These are phyloP conservation scores for Pulveroboletus sp. DNA, from an alignment of 768 basidiomycete genomes.

Conservation along the genomic window DNA sequence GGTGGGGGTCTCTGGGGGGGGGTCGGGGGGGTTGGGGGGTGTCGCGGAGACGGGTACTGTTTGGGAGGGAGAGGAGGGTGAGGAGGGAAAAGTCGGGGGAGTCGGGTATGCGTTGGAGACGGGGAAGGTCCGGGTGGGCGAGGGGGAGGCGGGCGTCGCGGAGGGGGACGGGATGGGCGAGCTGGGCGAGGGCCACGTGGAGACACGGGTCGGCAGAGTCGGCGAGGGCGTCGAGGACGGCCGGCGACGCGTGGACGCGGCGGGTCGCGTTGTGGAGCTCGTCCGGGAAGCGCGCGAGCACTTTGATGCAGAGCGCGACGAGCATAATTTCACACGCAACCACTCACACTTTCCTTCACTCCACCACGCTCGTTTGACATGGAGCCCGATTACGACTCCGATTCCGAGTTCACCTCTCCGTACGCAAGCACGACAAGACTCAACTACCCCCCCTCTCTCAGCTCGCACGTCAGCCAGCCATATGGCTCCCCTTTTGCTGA, in stretches of 20 bases:
- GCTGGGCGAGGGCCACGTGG: constrained; percentile 60
- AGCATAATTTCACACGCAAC: constrained; percentile 20
- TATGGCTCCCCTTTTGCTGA: constrained; percentile 59
- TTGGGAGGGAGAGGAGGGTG: constrained; percentile 57
- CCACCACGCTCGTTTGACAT: constrained; percentile 28
- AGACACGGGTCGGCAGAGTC: constrained; percentile 47
- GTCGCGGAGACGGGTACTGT: constrained; percentile 57
- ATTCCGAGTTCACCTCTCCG: constrained; percentile 51
- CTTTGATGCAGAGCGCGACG: constrained; percentile 51
- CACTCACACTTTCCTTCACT: constrained; percentile 5
- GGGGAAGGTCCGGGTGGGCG: constrained; percentile 47
- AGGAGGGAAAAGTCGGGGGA: constrained; percentile 59
- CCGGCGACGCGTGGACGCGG: constrained; percentile 38
- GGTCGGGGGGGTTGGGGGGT: constrained; percentile 44
- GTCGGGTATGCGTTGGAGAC: constrained; percentile 53
- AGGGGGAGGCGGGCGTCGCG: constrained; percentile 45
- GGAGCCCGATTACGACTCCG: constrained; percentile 40
- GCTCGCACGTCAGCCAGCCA: constrained; percentile 57
- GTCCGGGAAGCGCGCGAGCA: constrained; percentile 43
- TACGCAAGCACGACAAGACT: constrained; percentile 58
- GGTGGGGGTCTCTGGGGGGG: no score
- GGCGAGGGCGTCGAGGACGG: constrained; percentile 36
- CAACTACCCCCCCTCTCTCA: constrained; percentile 54
- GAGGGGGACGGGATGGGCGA: constrained; percentile 54
- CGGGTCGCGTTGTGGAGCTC: constrained; percentile 27